Evolutionary conservation across 2,329 filamentous ascomycete genomes (phyloP).

Genomic region (Teratosphaeria zuluensis): DNA sequence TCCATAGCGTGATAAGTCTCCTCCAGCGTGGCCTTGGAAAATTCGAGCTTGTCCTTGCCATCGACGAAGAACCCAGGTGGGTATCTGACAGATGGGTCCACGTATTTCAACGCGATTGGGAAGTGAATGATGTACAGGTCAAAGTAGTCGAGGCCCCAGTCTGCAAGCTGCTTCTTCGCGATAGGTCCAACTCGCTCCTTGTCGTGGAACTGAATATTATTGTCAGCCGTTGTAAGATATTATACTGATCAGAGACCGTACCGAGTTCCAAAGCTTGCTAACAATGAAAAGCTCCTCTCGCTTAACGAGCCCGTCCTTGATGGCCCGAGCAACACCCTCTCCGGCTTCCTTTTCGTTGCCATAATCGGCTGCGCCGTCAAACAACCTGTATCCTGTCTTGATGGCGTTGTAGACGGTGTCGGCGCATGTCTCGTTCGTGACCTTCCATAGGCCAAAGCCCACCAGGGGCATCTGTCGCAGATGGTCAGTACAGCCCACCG

Average conservation of each 20-base stretch:
- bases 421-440: constrained; percentile 61
- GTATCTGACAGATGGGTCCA: constrained; percentile 69
- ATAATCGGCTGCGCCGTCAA: constrained; percentile 62
- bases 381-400: constrained; percentile 51
- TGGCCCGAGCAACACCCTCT: constrained; percentile 66
- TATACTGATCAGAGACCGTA: constrained; percentile 42
- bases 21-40: constrained; percentile 62
- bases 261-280: constrained; percentile 80
- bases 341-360: constrained; percentile 73
- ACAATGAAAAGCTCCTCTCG: constrained; percentile 85
- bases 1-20: constrained; percentile 81
- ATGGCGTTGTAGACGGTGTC: constrained; percentile 68
- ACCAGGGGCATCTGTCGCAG: constrained; percentile 58
- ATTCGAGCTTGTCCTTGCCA: constrained; percentile 46
- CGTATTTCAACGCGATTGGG: constrained; percentile 76
- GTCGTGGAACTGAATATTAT: constrained; percentile 56
- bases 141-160: constrained; percentile 83
- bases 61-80: constrained; percentile 65
- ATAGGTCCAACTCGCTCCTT: constrained; percentile 67
- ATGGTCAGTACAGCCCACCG: not conserved
- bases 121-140: constrained; percentile 79
- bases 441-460: constrained; percentile 77
- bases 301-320: constrained; percentile 71
- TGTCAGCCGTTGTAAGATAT: constrained; percentile 32
- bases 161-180: constrained; percentile 63